These are phyloP conservation scores for Ogataea nakhonphanomensis DNA, from an alignment of 805 yeast genomes.

Conservation along the genomic window DNA sequence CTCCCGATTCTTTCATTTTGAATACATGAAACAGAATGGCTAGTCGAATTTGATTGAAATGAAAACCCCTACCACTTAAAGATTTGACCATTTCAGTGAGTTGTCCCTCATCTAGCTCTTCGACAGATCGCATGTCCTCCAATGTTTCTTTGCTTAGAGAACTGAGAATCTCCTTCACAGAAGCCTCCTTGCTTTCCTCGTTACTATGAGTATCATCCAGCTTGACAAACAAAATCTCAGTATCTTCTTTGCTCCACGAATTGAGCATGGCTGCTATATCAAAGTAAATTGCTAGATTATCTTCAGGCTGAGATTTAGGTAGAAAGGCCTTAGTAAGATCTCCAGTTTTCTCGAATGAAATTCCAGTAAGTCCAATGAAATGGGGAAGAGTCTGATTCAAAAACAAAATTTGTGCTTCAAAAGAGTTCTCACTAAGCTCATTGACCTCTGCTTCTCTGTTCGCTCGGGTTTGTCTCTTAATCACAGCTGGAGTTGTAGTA, in stretches of 20 bases:
- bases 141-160: conserved; percentile 16
- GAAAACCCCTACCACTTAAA: conserved; percentile 20
- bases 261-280: conserved; percentile 13
- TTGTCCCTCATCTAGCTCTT: conserved; percentile 18
- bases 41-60: conserved; percentile 29
- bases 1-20: conserved; percentile 15
- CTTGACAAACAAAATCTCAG: conserved; percentile 23
- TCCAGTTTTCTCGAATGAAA: conserved; percentile 31
- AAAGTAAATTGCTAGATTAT: not conserved
- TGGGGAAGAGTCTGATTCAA: conserved; percentile 18
- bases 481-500: conserved; percentile 7
- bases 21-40: conserved; percentile 26
- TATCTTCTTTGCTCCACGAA: conserved; percentile 22
- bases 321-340: conserved; percentile 5
- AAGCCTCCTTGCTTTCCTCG: conserved; percentile 17
- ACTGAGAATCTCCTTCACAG: conserved; percentile 33
- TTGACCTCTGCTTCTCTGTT: conserved; percentile 17
- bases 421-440: conserved; percentile 13
- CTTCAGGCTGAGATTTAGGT: conserved; percentile 1
- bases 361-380: conserved; percentile 28
- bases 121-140: conserved; percentile 15
- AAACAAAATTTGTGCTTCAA: conserved; percentile 18
- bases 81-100: conserved; percentile 16
- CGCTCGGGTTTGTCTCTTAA: conserved; percentile 20
- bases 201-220: conserved; percentile 14